Percentiles rank a stretch among this genome's conserved stretches.
These are phyloP conservation scores for Naganishia vishniacii DNA, from an alignment of 768 basidiomycete genomes.

Conservation along the genomic window DNA sequence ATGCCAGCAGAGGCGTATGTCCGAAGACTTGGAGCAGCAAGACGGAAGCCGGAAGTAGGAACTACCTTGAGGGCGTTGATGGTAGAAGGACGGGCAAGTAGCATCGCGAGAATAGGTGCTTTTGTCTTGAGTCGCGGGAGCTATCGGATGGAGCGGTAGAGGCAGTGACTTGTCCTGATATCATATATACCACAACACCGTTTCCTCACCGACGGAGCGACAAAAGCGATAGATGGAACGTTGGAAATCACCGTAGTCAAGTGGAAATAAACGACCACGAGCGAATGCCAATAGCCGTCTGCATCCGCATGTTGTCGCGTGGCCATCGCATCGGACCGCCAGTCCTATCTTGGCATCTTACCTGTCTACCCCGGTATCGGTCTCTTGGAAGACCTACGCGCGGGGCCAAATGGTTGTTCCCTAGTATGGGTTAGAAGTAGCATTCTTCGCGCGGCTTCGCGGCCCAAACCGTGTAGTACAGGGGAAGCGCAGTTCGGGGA, in stretches of 20 bases:
- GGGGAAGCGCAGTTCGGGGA: no score
- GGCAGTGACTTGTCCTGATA: no score
- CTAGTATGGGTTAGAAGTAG: no score
- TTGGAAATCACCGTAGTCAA: conserved; percentile 17
- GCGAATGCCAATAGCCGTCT: conserved; percentile 3
- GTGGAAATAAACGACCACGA: conserved; percentile 15
- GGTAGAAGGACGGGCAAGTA: conserved; percentile 3
- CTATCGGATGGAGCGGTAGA: background rate
- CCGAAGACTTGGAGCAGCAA: background rate
- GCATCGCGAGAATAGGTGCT: background rate
- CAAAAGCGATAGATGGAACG: conserved; percentile 3
- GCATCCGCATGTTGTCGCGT: background rate
- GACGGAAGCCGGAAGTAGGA: background rate
- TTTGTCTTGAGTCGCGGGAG: background rate
- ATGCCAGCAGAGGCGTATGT: conserved; percentile 9
- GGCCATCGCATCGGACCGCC: background rate
- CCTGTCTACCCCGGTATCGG: no score
- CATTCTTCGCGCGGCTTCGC: no score
- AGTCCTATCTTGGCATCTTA: no score
- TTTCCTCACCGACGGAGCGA: background rate
- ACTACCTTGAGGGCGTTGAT: conserved; percentile 14
- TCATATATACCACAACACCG: background rate
- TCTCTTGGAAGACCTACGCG: no score
- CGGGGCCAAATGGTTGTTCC: no score
- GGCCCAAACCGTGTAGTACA: no score